Evolutionary conservation across 2,329 filamentous ascomycete species (phyloP).

Genomic region (Anthostomella pinea): DNA sequence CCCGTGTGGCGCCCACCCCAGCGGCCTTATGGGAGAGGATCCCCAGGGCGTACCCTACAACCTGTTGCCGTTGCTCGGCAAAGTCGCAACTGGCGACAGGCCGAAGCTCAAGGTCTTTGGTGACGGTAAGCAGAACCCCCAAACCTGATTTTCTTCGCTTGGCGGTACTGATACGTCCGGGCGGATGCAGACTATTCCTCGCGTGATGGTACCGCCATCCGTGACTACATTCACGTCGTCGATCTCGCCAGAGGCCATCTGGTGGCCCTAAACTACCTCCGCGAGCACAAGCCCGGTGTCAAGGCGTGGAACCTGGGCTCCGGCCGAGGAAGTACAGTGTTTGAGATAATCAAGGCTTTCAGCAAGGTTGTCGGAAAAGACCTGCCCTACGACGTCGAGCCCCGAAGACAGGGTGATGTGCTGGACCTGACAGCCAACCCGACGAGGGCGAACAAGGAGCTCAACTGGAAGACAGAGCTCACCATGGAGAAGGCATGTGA

Average conservation of each 20-base stretch:
- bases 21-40: conserved; percentile 96
- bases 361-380: conserved; percentile 80
- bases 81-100: conserved; percentile 92
- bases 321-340: conserved; percentile 90
- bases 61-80: conserved; percentile 86
- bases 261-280: conserved; percentile 85
- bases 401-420: conserved; percentile 82
- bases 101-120: conserved; percentile 95
- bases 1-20: conserved; percentile 90
- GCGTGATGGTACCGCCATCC: conserved; percentile 87
- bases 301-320: conserved; percentile 97
- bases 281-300: conserved; percentile 79
- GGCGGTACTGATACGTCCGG: conserved; percentile 6
- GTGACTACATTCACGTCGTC: conserved; percentile 97
- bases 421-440: conserved; percentile 94
- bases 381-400: conserved; percentile 81
- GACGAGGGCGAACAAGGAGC: conserved; percentile 78
- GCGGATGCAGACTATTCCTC: conserved; percentile 75
- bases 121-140: conserved; percentile 60
- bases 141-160: background rate
- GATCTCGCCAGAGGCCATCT: conserved; percentile 86
- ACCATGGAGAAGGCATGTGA: conserved; percentile 90
- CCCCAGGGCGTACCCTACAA: conserved; percentile 95
- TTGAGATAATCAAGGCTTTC: conserved; percentile 97
- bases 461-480: conserved; percentile 87